These are phyloP conservation scores for Debaryomycetaceae sp. DNA, from an alignment of 1,139 yeast species.

Conservation along the genomic window DNA sequence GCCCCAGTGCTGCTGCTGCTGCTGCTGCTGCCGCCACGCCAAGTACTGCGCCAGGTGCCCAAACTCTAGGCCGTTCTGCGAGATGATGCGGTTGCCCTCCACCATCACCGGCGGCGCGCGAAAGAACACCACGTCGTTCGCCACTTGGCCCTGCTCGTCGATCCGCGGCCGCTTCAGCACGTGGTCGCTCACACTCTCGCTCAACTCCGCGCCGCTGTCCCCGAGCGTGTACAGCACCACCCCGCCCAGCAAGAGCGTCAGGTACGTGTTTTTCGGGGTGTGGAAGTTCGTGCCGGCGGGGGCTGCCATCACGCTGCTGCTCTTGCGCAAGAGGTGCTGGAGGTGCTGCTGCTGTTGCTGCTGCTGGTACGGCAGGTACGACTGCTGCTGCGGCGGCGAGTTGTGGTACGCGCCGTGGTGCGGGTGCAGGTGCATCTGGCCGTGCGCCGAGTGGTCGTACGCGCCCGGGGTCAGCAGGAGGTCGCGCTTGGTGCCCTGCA, in stretches of 20 bases:
- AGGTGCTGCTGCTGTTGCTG: conserved; percentile 10
- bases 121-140: conserved; percentile 58
- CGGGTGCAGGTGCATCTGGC: conserved; percentile 1
- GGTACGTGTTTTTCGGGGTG: conserved; percentile 24
- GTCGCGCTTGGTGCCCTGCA: background rate
- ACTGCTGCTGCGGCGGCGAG: background rate
- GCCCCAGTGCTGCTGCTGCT: conserved; percentile 1
- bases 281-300: conserved; percentile 15
- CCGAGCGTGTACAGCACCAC: conserved; percentile 24
- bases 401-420: conserved; percentile 1
- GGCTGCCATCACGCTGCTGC: conserved; percentile 14
- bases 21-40: conserved; percentile 33
- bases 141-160: conserved; percentile 9
- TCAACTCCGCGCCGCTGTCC: conserved; percentile 9
- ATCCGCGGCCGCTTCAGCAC: conserved; percentile 14
- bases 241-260: conserved; percentile 31
- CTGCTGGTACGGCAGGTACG: conserved; percentile 6
- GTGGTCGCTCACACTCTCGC: conserved; percentile 5
- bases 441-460: background rate
- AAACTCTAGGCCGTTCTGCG: conserved; percentile 18
- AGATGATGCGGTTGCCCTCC: conserved; percentile 33
- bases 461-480: no score
- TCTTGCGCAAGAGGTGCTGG: conserved; percentile 11
- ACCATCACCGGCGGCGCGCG: conserved; percentile 65
- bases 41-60: conserved; percentile 67